Percentiles rank a stretch among this genome's conserved stretches.
These are phyloP conservation scores for Coprinopsis sp. DNA, from an alignment of 768 basidiomycete genomes.

Conservation along the genomic window DNA sequence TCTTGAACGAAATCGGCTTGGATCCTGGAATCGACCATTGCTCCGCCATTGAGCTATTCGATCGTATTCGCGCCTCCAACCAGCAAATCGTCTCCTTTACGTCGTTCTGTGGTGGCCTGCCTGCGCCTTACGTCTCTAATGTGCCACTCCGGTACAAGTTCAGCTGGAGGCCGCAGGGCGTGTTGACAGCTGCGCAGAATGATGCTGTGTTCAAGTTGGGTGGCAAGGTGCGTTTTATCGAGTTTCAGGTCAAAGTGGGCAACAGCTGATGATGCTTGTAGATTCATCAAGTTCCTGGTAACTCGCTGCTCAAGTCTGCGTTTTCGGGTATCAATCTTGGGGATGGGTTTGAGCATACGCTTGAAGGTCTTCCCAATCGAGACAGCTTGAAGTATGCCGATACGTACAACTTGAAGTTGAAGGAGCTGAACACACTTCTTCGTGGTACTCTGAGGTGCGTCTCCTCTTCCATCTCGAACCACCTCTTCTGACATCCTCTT, in stretches of 20 bases:
- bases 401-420: slow-evolving; percentile 51
- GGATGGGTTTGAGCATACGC: slow-evolving; percentile 49
- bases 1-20: slow-evolving; percentile 87
- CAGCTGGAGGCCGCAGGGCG: slow-evolving; percentile 89
- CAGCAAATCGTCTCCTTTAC: slow-evolving; percentile 68
- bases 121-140: slow-evolving; percentile 35
- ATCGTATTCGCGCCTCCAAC: slow-evolving; percentile 42
- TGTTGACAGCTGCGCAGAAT: slow-evolving; percentile 76
- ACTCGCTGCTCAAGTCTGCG: slow-evolving; percentile 47
- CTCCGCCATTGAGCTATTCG: slow-evolving; percentile 71
- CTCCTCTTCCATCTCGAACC: not conserved
- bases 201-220: slow-evolving; percentile 60
- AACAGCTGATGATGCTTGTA: slow-evolving; percentile 19
- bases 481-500: not conserved
- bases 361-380: slow-evolving; percentile 87
- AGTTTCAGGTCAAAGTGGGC: not conserved
- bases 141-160: slow-evolving; percentile 88
- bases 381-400: slow-evolving; percentile 69
- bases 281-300: slow-evolving; percentile 45
- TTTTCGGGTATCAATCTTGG: slow-evolving; percentile 66
- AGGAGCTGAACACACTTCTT: slow-evolving; percentile 57
- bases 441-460: slow-evolving; percentile 81
- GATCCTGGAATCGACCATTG: slow-evolving; percentile 91
- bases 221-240: slow-evolving; percentile 39
- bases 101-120: slow-evolving; percentile 92